Conservation (phyloP, 176 grass and related monocot genomes). For the Secale cereale region DNA sequence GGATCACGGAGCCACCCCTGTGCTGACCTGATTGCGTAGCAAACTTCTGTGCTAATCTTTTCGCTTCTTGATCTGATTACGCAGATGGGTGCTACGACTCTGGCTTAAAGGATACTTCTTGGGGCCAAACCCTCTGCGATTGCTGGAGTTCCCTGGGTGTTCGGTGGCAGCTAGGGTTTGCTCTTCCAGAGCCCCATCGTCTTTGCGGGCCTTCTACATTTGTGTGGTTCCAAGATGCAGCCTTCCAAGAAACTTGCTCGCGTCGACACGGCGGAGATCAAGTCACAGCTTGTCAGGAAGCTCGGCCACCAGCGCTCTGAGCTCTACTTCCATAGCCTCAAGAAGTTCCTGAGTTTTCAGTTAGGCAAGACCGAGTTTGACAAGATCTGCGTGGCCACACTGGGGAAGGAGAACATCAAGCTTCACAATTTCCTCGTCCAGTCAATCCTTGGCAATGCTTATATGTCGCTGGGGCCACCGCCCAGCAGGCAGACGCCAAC, state of each 20-base stretch:
- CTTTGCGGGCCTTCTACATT: conserved; percentile 36
- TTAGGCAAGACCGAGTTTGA: conserved; percentile 59
- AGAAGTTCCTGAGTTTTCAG: conserved; percentile 43
- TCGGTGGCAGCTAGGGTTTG: conserved; percentile 31
- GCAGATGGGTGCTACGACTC: conserved; percentile 13
- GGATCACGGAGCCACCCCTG: neutral
- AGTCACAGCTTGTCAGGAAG: conserved; percentile 45
- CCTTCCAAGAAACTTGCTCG: conserved; percentile 43
- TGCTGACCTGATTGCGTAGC: neutral
- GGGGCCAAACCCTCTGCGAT: neutral
- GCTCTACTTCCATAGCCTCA: conserved; percentile 50
- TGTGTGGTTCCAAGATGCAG: conserved; percentile 26
- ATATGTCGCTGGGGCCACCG: neutral
- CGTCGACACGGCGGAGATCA: conserved; percentile 54
- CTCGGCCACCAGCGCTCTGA: conserved; percentile 48
- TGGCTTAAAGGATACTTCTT: conserved; percentile 8
- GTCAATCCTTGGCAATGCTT: conserved; percentile 55
- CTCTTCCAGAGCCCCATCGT: neutral
- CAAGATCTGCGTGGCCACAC: conserved; percentile 41
- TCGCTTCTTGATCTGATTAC: conserved; percentile 30
- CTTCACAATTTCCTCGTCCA: conserved; percentile 62
- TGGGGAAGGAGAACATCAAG: conserved; percentile 65
- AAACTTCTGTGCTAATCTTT: neutral
- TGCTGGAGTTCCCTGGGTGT: neutral
- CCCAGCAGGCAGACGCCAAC: conserved; percentile 50